These are phyloP conservation scores for Recurvomyces mirabilis DNA, from an alignment of 495 filamentous ascomycete genomes.

Conservation along the genomic window DNA sequence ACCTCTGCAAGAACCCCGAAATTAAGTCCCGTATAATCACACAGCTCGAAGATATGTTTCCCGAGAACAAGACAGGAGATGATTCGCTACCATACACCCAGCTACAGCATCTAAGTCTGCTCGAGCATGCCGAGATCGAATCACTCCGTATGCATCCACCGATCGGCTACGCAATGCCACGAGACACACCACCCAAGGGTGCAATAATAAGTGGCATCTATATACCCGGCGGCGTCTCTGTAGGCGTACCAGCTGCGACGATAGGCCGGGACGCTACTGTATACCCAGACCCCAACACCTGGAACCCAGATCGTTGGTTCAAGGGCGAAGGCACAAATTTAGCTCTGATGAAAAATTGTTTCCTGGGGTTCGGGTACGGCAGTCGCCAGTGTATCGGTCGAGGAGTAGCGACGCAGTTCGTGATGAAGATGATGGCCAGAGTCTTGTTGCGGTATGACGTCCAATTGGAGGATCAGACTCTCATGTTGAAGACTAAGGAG, in stretches of 20 bases:
- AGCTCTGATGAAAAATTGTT: slow-evolving; percentile 21
- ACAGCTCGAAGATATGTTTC: slow-evolving; percentile 16
- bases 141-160: slow-evolving; percentile 20
- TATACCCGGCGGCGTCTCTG: slow-evolving; percentile 12
- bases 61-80: slow-evolving; percentile 3
- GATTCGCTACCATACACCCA: slow-evolving; percentile 10
- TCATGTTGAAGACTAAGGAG: slow-evolving; percentile 19
- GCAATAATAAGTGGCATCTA: slow-evolving; percentile 15
- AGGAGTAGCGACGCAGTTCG: slow-evolving; percentile 17
- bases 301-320: slow-evolving; percentile 12
- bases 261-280: slow-evolving; percentile 19
- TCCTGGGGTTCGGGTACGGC: slow-evolving; percentile 20
- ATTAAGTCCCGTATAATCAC: slow-evolving; percentile 4
- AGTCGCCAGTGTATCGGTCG: slow-evolving; percentile 19
- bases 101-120: slow-evolving; percentile 16
- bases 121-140: slow-evolving; percentile 19
- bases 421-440: slow-evolving; percentile 19
- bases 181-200: slow-evolving; percentile 16
- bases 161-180: slow-evolving; percentile 15
- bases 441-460: slow-evolving; percentile 18
- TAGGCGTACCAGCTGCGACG: slow-evolving; percentile 15
- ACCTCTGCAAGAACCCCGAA: slow-evolving; percentile 18
- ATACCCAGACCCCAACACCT: slow-evolving; percentile 11
- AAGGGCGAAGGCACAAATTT: slow-evolving; percentile 1
- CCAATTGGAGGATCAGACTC: slow-evolving; percentile 11